Percentiles rank a stretch among this genome's conserved stretches.
These are phyloP conservation scores for Lactifluus subvellereus DNA, from an alignment of 768 basidiomycete species.

Conservation along the genomic window DNA sequence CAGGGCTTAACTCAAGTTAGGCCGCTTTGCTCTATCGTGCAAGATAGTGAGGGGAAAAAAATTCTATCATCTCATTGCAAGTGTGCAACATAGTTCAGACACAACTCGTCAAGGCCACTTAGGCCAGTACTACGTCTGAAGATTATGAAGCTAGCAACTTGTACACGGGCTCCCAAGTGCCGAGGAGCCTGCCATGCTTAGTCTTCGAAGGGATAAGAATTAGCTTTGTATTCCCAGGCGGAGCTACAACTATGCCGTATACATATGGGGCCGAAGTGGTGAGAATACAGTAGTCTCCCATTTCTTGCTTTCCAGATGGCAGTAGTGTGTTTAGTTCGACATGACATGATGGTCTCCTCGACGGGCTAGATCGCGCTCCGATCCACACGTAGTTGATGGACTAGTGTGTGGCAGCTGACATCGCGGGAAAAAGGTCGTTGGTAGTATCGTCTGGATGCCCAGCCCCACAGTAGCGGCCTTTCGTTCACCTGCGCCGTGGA, in stretches of 20 bases:
- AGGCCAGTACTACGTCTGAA: too few species aligned
- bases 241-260: neutral
- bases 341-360: constrained; percentile 43
- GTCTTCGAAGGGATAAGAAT: neutral
- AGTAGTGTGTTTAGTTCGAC: constrained; percentile 58
- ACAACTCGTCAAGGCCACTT: too few species aligned
- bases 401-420: neutral
- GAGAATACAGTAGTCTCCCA: neutral
- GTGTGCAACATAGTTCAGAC: too few species aligned
- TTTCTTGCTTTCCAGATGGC: neutral
- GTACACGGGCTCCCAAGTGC: too few species aligned
- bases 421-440: neutral
- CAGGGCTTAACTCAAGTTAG: too few species aligned
- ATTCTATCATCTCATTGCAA: too few species aligned
- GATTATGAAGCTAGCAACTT: too few species aligned
- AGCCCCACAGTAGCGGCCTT: neutral
- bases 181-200: too few species aligned
- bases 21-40: too few species aligned
- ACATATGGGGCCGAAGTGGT: neutral
- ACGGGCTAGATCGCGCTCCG: neutral
- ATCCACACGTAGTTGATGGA: neutral
- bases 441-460: neutral
- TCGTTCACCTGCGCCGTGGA: neutral
- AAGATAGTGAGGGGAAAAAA: too few species aligned
- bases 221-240: neutral